These are phyloP conservation scores for Xylaria sp. DNA, from an alignment of 2,329 filamentous ascomycete genomes.

Conservation along the genomic window DNA sequence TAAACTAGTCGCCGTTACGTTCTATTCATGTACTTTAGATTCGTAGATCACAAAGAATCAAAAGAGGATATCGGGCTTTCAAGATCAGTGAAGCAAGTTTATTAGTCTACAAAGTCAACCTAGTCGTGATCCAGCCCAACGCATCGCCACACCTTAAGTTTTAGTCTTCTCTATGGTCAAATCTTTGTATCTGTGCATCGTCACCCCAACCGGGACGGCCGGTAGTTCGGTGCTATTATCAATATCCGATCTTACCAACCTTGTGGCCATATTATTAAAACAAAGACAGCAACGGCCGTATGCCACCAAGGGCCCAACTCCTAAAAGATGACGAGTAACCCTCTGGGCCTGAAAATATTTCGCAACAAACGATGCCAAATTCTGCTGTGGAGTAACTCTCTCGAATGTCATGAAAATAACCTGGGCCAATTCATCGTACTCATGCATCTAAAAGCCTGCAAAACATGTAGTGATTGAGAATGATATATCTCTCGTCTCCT, in stretches of 20 bases:
- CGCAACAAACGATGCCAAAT: slow-evolving; percentile 34
- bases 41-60: neutral
- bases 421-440: slow-evolving; percentile 45
- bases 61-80: too few relatives aligned
- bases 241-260: slow-evolving; percentile 25
- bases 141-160: slow-evolving; percentile 28
- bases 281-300: slow-evolving; percentile 5
- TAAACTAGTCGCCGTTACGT: neutral
- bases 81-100: slow-evolving; percentile 16
- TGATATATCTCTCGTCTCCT: slow-evolving; percentile 33
- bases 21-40: neutral
- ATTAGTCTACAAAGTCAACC: slow-evolving; percentile 25
- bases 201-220: slow-evolving; percentile 11
- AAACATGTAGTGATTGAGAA: slow-evolving; percentile 45
- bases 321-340: slow-evolving; percentile 31
- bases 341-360: slow-evolving; percentile 16
- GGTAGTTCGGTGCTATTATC: slow-evolving; percentile 19
- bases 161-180: slow-evolving; percentile 25
- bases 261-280: slow-evolving; percentile 30
- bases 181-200: slow-evolving; percentile 18
- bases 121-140: slow-evolving; percentile 30
- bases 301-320: slow-evolving; percentile 29
- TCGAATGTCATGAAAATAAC: slow-evolving; percentile 42
- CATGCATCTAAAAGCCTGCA: slow-evolving; percentile 47
- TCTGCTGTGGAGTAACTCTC: slow-evolving; percentile 17